Base-by-base conservation (phyloP, 768 basidiomycete genomes). In the Serendipita sp. region DNA sequence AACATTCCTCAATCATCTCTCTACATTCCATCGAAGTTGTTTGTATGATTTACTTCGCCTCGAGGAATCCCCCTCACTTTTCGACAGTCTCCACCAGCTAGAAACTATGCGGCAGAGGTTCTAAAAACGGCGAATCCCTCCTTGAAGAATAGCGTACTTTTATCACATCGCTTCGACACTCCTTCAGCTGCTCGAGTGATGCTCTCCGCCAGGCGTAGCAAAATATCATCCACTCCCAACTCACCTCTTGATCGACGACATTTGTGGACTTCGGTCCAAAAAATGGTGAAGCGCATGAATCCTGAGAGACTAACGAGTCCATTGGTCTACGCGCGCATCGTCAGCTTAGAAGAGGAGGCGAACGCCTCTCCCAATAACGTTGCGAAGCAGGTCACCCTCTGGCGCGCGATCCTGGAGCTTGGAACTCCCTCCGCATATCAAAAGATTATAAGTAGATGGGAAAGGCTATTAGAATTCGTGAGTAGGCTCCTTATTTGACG, bases 381-480 rank as follows among this genome's bases (percentile, higher is more conserved):
- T 22, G 66, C 74, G 22, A 86, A 83, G 67, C 90, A 92, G 68
- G 71, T 91, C 62, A 76, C 81, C 2, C 74, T 90, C 14, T 85
- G 82, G 70, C 78, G 81, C 24, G 88, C 85, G 17, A 74, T 92
- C 30, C 67, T 80, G 22, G 80, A 81, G 0, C 85, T 85, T 0
- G 80, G 82, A 60, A 74, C 85, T 34, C 82, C 80, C 62, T 78
- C 83, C 13, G 88, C 82, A 0, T 84, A 84, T 70, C 84, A 89
- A 64, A 74, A 86, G 24, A 74, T 90, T 62, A 81, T 89, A 63
- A 82, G 75, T 68, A 81, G 88, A 62, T 92, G 90, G 89, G 89
- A 92, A 70, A 78, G 83, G 66, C 82, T 85, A 79, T 81, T 81
- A 68, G 86, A 90, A 79, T 89, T 85, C 69, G 90, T 90, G 74